Conservation (phyloP, 1,284 basidiomycete species). For the Cutaneotrichosporon spelunceum region DNA sequence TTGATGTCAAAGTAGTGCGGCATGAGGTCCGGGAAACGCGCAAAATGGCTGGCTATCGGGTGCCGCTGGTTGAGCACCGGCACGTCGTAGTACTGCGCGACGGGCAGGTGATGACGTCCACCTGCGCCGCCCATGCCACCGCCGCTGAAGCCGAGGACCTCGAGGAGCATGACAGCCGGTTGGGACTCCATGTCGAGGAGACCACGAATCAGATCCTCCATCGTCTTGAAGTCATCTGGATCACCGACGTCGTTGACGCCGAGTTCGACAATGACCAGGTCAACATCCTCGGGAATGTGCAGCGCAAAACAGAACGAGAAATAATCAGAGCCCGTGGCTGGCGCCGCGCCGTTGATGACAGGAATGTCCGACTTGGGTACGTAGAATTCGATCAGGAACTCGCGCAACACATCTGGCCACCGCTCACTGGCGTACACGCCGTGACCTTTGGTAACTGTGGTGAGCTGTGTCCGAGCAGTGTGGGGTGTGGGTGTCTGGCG, state of each 20-base stretch:
- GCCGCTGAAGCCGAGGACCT: conserved; percentile 84
- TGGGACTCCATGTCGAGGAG: conserved; percentile 79
- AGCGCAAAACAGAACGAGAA: conserved; percentile 50
- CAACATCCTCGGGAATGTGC: conserved; percentile 40
- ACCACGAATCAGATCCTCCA: conserved; percentile 80
- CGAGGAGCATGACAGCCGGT: conserved; percentile 83
- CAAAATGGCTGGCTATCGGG: conserved; percentile 46
- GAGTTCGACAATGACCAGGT: conserved; percentile 48
- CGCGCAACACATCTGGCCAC: conserved; percentile 40
- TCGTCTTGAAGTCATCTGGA: conserved; percentile 50
- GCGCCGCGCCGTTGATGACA: conserved; percentile 39
- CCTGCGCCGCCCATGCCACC: conserved; percentile 78
- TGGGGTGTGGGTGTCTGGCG: background rate
- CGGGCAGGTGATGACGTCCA: conserved; percentile 55
- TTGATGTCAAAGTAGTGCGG: conserved; percentile 40
- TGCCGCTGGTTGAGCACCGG: conserved; percentile 64
- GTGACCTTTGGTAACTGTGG: conserved; percentile 47
- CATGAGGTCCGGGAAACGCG: conserved; percentile 44
- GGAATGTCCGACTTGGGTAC: conserved; percentile 27
- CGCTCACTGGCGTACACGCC: conserved; percentile 36
- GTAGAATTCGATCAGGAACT: conserved; percentile 39
- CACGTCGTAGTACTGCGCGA: conserved; percentile 92
- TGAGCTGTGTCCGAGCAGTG: background rate
- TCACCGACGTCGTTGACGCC: conserved; percentile 49
- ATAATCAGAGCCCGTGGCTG: conserved; percentile 50